phyloP scores from a whole-genome alignment of 345 rosid species.

The Sisymbrium irio region DNA sequence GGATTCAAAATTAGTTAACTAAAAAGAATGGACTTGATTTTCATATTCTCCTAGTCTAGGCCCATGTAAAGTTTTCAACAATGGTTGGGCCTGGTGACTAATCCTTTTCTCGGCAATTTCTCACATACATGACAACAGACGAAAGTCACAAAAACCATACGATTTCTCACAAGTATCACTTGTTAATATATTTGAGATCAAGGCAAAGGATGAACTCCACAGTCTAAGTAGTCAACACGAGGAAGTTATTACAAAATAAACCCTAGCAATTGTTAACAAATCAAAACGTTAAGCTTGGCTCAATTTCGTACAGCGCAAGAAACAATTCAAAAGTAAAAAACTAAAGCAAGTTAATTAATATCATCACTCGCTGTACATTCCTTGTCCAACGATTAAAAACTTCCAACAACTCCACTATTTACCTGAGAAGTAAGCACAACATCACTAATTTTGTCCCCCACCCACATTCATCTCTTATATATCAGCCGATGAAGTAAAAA shows the following conservation, averaged over 20 bases:
- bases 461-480: constrained; percentile 19
- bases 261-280: neutral
- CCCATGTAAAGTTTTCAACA: neutral
- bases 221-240: neutral
- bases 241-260: neutral
- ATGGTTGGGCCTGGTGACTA: neutral
- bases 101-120: neutral
- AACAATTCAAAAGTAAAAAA: constrained; percentile 17
- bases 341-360: constrained; percentile 26
- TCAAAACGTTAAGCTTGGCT: neutral
- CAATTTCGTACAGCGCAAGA: constrained; percentile 5
- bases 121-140: neutral
- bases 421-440: constrained; percentile 18
- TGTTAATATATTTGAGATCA: neutral
- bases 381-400: constrained; percentile 22
- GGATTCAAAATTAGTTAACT: no score
- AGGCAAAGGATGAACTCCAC: neutral
- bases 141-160: neutral
- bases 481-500: constrained; percentile 25
- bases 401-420: constrained; percentile 11
- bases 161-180: neutral
- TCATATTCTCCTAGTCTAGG: neutral
- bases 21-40: neutral
- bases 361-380: constrained; percentile 33
- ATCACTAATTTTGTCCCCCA: neutral